Evolutionary conservation across 257 asterid genomes (phyloP).

Genomic region (Primulina eburnea): DNA sequence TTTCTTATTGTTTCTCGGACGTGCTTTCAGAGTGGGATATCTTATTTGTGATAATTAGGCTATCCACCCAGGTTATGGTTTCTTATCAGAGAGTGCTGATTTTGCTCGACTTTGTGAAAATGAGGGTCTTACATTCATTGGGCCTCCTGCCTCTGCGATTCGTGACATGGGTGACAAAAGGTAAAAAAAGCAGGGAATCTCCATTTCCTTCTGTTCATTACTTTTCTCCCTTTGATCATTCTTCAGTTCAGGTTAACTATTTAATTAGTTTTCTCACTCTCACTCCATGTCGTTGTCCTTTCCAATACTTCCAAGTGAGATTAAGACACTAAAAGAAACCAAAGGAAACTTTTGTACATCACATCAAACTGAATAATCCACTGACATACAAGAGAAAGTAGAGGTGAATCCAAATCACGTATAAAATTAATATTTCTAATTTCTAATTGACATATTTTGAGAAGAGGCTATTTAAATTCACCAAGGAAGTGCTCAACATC

Average conservation of each 20-base stretch:
- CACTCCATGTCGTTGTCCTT: not conserved
- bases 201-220: constrained; percentile 3
- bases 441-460: not conserved
- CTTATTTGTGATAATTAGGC: constrained; percentile 70
- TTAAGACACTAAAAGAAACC: not conserved
- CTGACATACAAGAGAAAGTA: not conserved
- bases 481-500: constrained; percentile 5
- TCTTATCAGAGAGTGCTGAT: constrained; percentile 91
- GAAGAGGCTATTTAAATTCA: not conserved
- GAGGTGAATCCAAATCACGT: not conserved
- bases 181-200: constrained; percentile 32
- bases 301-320: not conserved
- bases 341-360: not conserved
- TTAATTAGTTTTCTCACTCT: constrained; percentile 5
- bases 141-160: constrained; percentile 96
- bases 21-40: constrained; percentile 33
- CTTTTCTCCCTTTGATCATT: not conserved
- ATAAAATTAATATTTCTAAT: too few species aligned
- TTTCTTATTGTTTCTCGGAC: constrained; percentile 26
- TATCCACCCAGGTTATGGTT: constrained; percentile 99
- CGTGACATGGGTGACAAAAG: constrained; percentile 99
- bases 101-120: constrained; percentile 94
- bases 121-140: constrained; percentile 72
- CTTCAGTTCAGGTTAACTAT: not conserved
- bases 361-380: too few species aligned